Evolutionary conservation across 306 rosid genomes (phyloP), one percentile per base, ranked within the genome.

Genomic region (Pyrus communis): DNA sequence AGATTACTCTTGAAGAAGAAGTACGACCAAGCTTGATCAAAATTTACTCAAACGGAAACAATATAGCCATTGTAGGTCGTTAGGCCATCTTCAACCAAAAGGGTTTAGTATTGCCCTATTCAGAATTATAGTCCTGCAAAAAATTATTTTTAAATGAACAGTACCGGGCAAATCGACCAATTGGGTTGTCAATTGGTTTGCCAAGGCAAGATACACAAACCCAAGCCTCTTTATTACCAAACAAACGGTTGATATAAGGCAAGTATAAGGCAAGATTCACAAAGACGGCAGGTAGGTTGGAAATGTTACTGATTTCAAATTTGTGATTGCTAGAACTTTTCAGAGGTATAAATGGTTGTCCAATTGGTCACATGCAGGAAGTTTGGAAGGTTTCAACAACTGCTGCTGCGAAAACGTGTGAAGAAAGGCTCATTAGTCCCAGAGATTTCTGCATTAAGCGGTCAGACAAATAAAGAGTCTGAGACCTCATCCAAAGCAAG

Each of bases 301-400:
- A 67, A 82, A 35, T 71, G 52, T 58, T 67, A 12, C 28, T 63
- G 75, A 74, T 72, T 82, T 69, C 57, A 77, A 68, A 72, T 74
- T 77, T 51, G 19, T 49, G 43, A 43, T 33, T 9, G 54, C 69
- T 40, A 45, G 67, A 80, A 70, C 3, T 69, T 4, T 28, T 74
- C 66, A 63, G 13, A 74, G 79, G 64, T 68, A 46, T 64, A 68
- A n/a, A 49, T 58, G 46, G 75, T 82, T 60, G 69, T 80, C 62
- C 65, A n/a, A 80, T 9, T 72, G 61, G 58, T 71, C 78, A 63
- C 49, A 62, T 63, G 67, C 92, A 96, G 99, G 99, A 96, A 79
- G 96, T 90, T 84, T 96, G 99, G 99, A 92, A 92, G 87, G 93
- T 92, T 83, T 92, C 99, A 78, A 96, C 98, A 57, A 91, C 97